Evolutionary conservation across 2,329 filamentous ascomycete species (phyloP).

Genomic region (Polytolypa hystricis): DNA sequence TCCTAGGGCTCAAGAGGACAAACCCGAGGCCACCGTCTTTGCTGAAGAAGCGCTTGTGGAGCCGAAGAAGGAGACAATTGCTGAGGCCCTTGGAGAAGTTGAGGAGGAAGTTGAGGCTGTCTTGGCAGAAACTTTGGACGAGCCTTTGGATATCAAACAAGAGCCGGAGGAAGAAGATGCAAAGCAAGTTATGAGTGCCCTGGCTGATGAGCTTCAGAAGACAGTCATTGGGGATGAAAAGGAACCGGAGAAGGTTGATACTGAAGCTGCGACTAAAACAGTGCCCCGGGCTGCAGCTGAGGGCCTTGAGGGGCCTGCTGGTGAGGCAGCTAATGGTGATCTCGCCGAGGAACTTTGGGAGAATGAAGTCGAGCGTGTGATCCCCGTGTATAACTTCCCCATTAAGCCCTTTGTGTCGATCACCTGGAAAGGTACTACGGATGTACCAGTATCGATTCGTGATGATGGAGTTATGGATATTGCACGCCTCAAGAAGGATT

Average conservation of each 20-base stretch:
- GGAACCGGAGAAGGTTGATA: conserved; percentile 44
- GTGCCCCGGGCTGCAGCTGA: conserved; percentile 20
- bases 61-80: conserved; percentile 51
- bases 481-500: conserved; percentile 89
- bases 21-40: not conserved
- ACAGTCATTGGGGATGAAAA: conserved; percentile 34
- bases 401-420: conserved; percentile 95
- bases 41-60: conserved; percentile 2
- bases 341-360: conserved; percentile 32
- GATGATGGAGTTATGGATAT: conserved; percentile 82
- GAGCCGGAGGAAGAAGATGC: conserved; percentile 25
- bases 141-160: conserved; percentile 27
- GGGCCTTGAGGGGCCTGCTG: conserved; percentile 43
- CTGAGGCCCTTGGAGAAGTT: conserved; percentile 53
- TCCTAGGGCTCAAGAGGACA: conserved; percentile 5
- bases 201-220: conserved; percentile 25
- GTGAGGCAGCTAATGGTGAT: conserved; percentile 37
- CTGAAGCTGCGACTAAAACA: conserved; percentile 43
- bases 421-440: conserved; percentile 43
- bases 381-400: conserved; percentile 88
- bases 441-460: conserved; percentile 53
- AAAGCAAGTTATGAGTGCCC: conserved; percentile 23
- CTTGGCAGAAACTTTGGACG: conserved; percentile 46
- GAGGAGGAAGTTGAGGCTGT: conserved; percentile 55
- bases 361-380: conserved; percentile 52